Conservation (phyloP, 129 eudicot species). For the Helianthus tuberosus region DNA sequence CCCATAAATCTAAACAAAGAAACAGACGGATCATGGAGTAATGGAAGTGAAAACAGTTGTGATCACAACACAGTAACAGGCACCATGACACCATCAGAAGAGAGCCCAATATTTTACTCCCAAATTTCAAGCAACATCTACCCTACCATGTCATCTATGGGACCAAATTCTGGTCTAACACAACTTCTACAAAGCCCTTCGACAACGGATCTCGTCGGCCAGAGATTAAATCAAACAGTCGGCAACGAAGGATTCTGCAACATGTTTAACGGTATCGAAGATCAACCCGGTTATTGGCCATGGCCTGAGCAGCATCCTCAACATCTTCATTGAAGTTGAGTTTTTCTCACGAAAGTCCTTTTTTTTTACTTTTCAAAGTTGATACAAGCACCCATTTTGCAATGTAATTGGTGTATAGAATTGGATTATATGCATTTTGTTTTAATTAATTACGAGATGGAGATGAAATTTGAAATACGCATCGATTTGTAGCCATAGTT, state of each 20-base stretch:
- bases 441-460: conserved; percentile 3
- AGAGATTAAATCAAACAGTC: conserved; percentile 42
- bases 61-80: conserved; percentile 54
- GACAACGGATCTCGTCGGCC: conserved; percentile 55
- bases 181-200: conserved; percentile 64
- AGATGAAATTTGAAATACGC: conserved; percentile 13
- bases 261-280: conserved; percentile 71
- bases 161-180: conserved; percentile 41
- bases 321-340: conserved; percentile 42
- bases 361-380: conserved; percentile 14
- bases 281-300: conserved; percentile 74
- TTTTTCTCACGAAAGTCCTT: conserved; percentile 6
- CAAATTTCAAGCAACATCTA: conserved; percentile 42
- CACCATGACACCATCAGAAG: conserved; percentile 54
- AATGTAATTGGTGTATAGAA: conserved; percentile 49
- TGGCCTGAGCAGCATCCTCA: conserved; percentile 80
- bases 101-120: conserved; percentile 44
- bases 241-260: conserved; percentile 64
- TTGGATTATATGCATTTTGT: conserved; percentile 33
- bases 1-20: conserved; percentile 78
- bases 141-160: conserved; percentile 36
- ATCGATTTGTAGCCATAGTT: conserved; percentile 32
- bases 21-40: conserved; percentile 90
- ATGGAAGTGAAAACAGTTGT: conserved; percentile 81
- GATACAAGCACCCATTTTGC: conserved; percentile 48